Percentiles rank a stretch among this genome's conserved stretches.
Evolutionary conservation across 1,284 basidiomycete species (phyloP).

Genomic region (Ganoderma sinense): DNA sequence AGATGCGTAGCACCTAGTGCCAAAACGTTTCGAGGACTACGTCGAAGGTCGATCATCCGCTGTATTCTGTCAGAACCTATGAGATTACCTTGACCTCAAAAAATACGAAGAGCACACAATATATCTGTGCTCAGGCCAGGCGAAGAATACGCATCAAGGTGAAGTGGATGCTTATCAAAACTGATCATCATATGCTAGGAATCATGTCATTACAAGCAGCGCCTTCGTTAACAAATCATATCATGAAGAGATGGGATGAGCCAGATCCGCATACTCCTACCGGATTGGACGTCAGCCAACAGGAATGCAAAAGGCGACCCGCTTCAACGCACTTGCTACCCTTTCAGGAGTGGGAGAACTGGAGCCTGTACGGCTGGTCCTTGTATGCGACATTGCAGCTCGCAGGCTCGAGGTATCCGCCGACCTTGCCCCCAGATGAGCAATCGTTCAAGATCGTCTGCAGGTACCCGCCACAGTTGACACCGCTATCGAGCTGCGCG

Average conservation of each 20-base stretch:
- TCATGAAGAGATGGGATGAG: not conserved
- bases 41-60: not conserved
- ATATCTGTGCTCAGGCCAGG: not conserved
- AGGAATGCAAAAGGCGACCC: not conserved
- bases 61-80: not conserved
- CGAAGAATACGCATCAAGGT: not conserved
- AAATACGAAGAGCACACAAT: not conserved
- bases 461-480: constrained; percentile 10
- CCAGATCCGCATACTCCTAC: not conserved
- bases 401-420: constrained; percentile 8
- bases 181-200: not conserved
- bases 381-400: constrained; percentile 8
- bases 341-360: constrained; percentile 13
- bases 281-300: not conserved
- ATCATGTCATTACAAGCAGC: not conserved
- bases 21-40: not conserved
- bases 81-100: not conserved
- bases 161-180: not conserved
- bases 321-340: not conserved
- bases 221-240: not conserved
- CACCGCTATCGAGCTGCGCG: constrained; percentile 4
- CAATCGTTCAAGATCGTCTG: constrained; percentile 13
- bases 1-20: constrained; percentile 36
- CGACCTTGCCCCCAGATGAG: not conserved
- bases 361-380: constrained; percentile 9